Evolutionary conservation across 306 rosid genomes (phyloP).

Genomic region (Vachellia collinsii): DNA sequence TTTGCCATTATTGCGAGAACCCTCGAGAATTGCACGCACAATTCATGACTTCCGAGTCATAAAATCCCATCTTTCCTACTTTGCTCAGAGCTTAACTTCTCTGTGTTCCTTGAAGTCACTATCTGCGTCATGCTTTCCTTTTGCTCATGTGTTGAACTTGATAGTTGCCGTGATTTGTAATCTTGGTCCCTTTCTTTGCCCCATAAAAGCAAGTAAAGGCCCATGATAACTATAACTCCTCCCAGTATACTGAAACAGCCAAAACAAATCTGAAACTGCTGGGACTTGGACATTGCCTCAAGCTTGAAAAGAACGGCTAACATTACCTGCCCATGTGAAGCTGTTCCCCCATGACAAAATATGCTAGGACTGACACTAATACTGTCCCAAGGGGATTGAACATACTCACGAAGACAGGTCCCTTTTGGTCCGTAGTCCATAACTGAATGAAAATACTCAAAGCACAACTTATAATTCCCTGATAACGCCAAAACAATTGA

Average conservation of each 20-base stretch:
- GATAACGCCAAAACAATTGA: constrained; percentile 11
- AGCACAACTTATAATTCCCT: not conserved
- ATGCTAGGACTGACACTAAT: not conserved
- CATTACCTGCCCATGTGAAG: constrained; percentile 34
- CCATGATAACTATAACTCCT: constrained; percentile 43
- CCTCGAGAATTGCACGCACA: not conserved
- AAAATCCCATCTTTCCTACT: not conserved
- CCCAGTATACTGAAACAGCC: constrained; percentile 49
- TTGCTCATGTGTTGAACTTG: not conserved
- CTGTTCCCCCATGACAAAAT: not conserved
- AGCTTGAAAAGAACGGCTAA: not conserved
- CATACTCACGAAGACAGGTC: constrained; percentile 23
- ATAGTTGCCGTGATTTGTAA: constrained; percentile 26
- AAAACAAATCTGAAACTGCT: not conserved
- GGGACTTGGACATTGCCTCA: not conserved
- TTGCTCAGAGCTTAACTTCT: not conserved
- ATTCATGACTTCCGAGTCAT: not conserved
- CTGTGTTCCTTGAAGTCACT: constrained; percentile 22
- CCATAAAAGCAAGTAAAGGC: constrained; percentile 52
- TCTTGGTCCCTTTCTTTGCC: constrained; percentile 47
- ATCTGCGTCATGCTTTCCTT: constrained; percentile 30
- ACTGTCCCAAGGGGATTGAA: constrained; percentile 12
- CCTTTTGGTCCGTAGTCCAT: not conserved
- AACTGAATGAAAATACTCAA: constrained; percentile 40
- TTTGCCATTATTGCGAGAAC: not conserved